Conservation (phyloP, 2,329 filamentous ascomycete genomes). For the Diaporthe aspalathi region DNA sequence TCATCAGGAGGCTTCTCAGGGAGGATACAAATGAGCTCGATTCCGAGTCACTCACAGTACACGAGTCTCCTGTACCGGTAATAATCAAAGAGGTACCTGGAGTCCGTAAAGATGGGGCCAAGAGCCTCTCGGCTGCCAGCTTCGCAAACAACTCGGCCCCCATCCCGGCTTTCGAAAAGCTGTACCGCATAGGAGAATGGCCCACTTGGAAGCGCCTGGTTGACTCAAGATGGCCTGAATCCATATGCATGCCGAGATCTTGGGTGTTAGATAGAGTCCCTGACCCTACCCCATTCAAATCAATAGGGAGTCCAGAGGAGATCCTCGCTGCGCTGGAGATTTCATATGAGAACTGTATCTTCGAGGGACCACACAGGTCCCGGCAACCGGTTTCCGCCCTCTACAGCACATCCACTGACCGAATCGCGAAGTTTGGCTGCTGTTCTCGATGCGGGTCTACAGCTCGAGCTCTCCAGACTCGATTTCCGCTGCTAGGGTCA, state of each 20-base stretch:
- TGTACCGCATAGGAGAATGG: not conserved
- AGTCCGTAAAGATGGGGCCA: not conserved
- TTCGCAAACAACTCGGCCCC: not conserved
- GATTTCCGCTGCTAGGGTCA: not conserved
- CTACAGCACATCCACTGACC: not conserved
- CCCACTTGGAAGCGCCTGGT: not conserved
- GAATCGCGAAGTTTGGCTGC: not conserved
- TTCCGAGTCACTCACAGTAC: not conserved
- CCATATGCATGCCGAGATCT: not conserved
- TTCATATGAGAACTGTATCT: not conserved
- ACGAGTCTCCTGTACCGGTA: not conserved
- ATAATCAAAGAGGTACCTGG: not conserved
- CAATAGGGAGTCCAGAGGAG: not conserved
- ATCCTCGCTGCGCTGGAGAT: not conserved
- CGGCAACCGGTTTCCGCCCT: not conserved
- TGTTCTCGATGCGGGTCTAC: not conserved
- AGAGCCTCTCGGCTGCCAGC: no score
- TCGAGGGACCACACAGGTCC: not conserved
- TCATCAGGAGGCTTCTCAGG: not conserved
- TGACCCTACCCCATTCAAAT: not conserved
- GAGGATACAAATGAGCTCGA: no score
- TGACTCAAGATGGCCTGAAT: not conserved
- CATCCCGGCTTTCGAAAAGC: not conserved
- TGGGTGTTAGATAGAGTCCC: not conserved
- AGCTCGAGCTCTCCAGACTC: not conserved